Evolutionary conservation across 139 green algal species (phyloP).

Genomic region (Tetratostichococcus sp.): DNA sequence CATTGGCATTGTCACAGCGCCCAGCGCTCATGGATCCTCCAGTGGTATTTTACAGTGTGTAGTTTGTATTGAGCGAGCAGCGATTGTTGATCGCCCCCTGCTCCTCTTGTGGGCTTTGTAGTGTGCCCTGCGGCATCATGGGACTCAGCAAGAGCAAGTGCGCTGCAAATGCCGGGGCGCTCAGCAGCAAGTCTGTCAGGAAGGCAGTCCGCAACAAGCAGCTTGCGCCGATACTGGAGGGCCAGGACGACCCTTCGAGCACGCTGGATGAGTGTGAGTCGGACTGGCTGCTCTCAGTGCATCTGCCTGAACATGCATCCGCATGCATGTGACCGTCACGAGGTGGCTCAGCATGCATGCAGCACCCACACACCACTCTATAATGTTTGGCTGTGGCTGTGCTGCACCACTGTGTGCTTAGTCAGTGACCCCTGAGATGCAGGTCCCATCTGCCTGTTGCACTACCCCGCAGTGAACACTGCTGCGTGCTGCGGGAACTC

Average conservation of each 20-base stretch:
- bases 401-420: no score
- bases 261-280: neutral
- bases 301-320: neutral
- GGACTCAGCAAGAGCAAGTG: neutral
- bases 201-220: neutral
- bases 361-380: no score
- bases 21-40: no score
- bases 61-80: no score
- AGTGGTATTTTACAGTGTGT: no score
- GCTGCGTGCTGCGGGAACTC: slow-evolving; percentile 47
- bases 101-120: no score
- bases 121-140: neutral
- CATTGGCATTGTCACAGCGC: no score
- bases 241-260: neutral
- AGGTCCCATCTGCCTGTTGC: slow-evolving; percentile 58
- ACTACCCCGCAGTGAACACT: slow-evolving; percentile 56
- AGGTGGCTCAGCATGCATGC: no score
- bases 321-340: no score
- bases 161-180: no score
- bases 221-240: neutral
- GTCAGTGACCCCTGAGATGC: neutral
- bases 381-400: no score
- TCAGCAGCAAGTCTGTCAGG: neutral
- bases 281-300: neutral
- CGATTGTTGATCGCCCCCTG: no score